Conservation (phyloP, 192 early-diverging fungal species). For the Podila verticillata region DNA sequence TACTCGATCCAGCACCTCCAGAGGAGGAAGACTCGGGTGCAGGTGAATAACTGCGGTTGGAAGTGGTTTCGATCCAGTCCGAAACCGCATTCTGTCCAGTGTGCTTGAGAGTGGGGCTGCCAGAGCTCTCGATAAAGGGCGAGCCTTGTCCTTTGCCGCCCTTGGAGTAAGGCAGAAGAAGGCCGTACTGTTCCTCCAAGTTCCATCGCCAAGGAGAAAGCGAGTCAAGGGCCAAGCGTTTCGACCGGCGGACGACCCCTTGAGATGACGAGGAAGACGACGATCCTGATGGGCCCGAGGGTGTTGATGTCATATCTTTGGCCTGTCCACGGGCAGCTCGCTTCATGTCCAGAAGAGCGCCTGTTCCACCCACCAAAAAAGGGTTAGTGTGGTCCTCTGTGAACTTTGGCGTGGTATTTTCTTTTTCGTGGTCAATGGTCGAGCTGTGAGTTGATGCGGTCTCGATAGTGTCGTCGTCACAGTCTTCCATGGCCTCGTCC, state of each 20-base stretch:
- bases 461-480: slow-evolving; percentile 31
- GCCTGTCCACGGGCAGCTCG: neutral
- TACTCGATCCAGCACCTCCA: neutral
- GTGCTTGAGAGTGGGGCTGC: neutral
- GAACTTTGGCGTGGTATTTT: slow-evolving; percentile 33
- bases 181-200: slow-evolving; percentile 6
- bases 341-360: neutral
- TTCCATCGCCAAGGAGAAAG: slow-evolving; percentile 50
- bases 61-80: slow-evolving; percentile 20
- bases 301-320: slow-evolving; percentile 26
- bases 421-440: slow-evolving; percentile 19
- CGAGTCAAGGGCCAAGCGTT: slow-evolving; percentile 25
- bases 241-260: slow-evolving; percentile 24
- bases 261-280: neutral
- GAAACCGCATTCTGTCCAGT: slow-evolving; percentile 9
- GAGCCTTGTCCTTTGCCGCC: slow-evolving; percentile 2
- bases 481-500: neutral
- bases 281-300: slow-evolving; percentile 2
- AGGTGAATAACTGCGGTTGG: neutral
- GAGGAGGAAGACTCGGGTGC: neutral
- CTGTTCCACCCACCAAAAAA: slow-evolving; percentile 4
- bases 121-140: neutral
- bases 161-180: neutral
- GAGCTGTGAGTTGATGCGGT: slow-evolving; percentile 26
- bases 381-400: slow-evolving; percentile 18